phyloP scores from a whole-genome alignment of 108 stramenopile species.

The Nitzschia putrida region DNA sequence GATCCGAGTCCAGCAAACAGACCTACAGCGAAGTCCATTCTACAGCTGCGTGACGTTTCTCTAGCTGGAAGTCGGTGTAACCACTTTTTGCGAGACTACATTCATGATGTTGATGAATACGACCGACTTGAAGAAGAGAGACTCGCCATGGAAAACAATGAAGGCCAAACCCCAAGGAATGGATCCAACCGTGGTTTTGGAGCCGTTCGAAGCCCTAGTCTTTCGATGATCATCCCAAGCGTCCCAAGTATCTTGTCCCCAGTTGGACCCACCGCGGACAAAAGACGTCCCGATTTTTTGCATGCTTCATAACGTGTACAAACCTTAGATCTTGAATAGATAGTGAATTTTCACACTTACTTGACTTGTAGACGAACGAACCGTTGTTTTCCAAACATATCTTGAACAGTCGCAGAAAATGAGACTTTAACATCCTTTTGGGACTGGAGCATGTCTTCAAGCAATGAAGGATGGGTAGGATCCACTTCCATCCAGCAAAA shows the following conservation, averaged over 20 bases:
- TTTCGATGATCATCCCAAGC: conserved; percentile 29
- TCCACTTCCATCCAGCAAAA: conserved; percentile 90
- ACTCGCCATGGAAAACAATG: conserved; percentile 20
- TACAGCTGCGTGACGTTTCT: conserved; percentile 35
- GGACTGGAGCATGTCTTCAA: conserved; percentile 41
- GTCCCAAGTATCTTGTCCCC: conserved; percentile 24
- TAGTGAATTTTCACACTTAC: neutral
- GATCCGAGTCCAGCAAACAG: conserved; percentile 42
- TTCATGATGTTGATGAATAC: conserved; percentile 64
- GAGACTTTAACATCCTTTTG: conserved; percentile 8
- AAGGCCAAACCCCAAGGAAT: conserved; percentile 44
- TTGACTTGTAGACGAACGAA: conserved; percentile 64
- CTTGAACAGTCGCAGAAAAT: conserved; percentile 42
- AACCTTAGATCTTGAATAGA: neutral
- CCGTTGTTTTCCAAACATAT: conserved; percentile 75
- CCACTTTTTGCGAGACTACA: conserved; percentile 67
- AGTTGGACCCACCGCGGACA: conserved; percentile 4
- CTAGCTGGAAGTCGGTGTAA: conserved; percentile 53
- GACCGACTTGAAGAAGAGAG: conserved; percentile 39
- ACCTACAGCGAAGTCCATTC: conserved; percentile 67
- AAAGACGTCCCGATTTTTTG: conserved; percentile 6
- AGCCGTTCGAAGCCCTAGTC: conserved; percentile 26
- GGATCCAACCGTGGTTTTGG: conserved; percentile 13
- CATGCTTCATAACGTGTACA: conserved; percentile 14
- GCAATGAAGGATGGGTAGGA: conserved; percentile 68